Percentiles rank a stretch among this genome's conserved stretches.
These are phyloP conservation scores for Botrytis galanthina DNA, from an alignment of 2,329 filamentous ascomycete species.

Conservation along the genomic window DNA sequence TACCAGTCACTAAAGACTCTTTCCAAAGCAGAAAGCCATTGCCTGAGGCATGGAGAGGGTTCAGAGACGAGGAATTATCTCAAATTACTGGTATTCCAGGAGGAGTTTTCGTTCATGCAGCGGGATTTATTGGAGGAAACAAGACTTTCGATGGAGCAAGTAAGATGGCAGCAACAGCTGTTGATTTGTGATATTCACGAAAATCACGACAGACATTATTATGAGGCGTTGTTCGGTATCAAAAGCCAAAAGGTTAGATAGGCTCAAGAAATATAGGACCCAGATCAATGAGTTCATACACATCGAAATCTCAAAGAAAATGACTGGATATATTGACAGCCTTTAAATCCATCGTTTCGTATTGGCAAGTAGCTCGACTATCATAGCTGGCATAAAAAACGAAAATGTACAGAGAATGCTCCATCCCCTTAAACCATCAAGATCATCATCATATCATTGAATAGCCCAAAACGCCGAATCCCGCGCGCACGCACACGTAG, in stretches of 20 bases:
- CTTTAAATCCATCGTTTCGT: conserved; percentile 16
- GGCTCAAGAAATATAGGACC: not conserved
- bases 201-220: not conserved
- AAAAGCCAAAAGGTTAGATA: conserved; percentile 11
- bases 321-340: not conserved
- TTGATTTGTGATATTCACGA: conserved; percentile 43
- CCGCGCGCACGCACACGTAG: conserved; percentile 7
- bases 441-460: conserved; percentile 14
- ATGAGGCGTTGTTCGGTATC: conserved; percentile 11
- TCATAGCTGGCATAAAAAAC: conserved; percentile 19
- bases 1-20: conserved; percentile 79
- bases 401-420: conserved; percentile 22
- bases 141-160: conserved; percentile 85
- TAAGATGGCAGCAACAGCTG: conserved; percentile 78
- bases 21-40: conserved; percentile 91
- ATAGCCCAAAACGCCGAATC: conserved; percentile 22
- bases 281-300: not conserved
- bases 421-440: conserved; percentile 18
- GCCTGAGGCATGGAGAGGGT: conserved; percentile 87
- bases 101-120: conserved; percentile 89
- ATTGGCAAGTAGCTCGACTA: conserved; percentile 14
- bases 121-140: conserved; percentile 95
- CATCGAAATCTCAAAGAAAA: not conserved
- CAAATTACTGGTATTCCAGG: conserved; percentile 66
- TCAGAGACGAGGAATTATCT: conserved; percentile 82